Evolutionary conservation across 495 filamentous ascomycete genomes (phyloP), one percentile per base, ranked within the genome.

Genomic region (Neurospora sp.): DNA sequence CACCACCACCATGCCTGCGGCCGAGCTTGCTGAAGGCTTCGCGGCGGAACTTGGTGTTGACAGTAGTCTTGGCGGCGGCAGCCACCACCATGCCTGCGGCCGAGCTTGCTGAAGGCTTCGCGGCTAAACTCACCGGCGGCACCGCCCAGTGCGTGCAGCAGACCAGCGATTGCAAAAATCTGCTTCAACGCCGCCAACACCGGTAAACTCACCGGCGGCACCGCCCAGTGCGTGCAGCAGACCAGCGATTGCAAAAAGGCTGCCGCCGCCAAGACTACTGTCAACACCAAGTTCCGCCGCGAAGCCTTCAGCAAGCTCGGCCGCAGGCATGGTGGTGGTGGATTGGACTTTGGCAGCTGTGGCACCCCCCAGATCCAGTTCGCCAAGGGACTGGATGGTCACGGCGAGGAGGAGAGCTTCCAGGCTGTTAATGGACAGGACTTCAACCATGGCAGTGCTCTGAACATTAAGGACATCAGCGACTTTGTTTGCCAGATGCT

Each of bases 391-490:
- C 79, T 86, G 20, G 88, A 89, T 73, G 84, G 87, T 31, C 82
- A 82, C 72, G 82, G 83, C 72, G 82, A 82, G 38, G 84, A 87
- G 73, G 82, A 80, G 20, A 79, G 85, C 22, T 90, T 88, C 79
- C 80, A 84, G 65, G 81, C 84, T 40, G 83, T 80, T 14, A 86
- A 89, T 75, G 70, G 76, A 38, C 77, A 72, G 35, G 84, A 86
- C 76, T 91, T 90, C 83, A 83, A 83, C 74, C 89, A 90, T 79
- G 88, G 87, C 20, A 86, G 86, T 4, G 86, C 87, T 0, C 81
- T 86, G 40, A 86, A 85, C 70, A 89, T 89, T 73, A 79, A 79
- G 27, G 81, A 89, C 72, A 86, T 89, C 68, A 83, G 83, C 8
- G 75, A 79, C 73, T 87, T 90, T 77, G 88, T 89, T 75, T 90